phyloP scores from a whole-genome alignment of 345 rosid genomes.

The Boechera retrofracta region DNA sequence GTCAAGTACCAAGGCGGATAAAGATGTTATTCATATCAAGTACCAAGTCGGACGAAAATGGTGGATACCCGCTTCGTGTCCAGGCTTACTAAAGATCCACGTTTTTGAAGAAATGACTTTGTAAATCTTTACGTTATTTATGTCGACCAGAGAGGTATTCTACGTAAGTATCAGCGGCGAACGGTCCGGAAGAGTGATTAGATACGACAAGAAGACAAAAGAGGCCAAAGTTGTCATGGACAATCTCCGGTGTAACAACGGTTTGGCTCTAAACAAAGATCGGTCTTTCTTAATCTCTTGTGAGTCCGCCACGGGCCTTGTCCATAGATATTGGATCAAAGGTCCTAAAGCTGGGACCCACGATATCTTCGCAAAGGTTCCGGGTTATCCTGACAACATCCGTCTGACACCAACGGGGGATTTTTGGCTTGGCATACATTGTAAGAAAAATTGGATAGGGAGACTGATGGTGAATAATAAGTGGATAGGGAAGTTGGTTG shows the following conservation, averaged over 20 bases:
- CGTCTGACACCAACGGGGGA: too few species aligned
- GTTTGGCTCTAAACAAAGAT: conserved; percentile 71
- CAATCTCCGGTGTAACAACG: conserved; percentile 61
- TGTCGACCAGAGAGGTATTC: conserved; percentile 6
- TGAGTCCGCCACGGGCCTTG: conserved; percentile 46
- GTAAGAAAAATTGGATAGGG: too few species aligned
- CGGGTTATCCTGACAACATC: conserved; percentile 10
- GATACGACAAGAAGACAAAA: conserved; percentile 33
- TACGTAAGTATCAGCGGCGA: neutral
- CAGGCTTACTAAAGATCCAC: neutral
- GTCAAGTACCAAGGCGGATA: too few species aligned
- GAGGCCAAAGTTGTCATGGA: conserved; percentile 33
- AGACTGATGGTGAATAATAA: too few species aligned
- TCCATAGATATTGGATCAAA: conserved; percentile 54
- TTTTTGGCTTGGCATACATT: too few species aligned
- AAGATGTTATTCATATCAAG: too few species aligned
- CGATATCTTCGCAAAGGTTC: conserved; percentile 32
- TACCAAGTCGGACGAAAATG: too few species aligned
- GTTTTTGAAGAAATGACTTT: neutral
- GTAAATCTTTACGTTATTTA: neutral
- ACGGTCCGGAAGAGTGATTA: conserved; percentile 33
- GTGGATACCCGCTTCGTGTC: too few species aligned
- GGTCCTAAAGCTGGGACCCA: conserved; percentile 46
- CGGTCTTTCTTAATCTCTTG: conserved; percentile 54
- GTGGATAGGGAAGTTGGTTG: too few species aligned